Evolutionary conservation across 768 basidiomycete genomes (phyloP).

Genomic region (Pleurotus ostreatus): DNA sequence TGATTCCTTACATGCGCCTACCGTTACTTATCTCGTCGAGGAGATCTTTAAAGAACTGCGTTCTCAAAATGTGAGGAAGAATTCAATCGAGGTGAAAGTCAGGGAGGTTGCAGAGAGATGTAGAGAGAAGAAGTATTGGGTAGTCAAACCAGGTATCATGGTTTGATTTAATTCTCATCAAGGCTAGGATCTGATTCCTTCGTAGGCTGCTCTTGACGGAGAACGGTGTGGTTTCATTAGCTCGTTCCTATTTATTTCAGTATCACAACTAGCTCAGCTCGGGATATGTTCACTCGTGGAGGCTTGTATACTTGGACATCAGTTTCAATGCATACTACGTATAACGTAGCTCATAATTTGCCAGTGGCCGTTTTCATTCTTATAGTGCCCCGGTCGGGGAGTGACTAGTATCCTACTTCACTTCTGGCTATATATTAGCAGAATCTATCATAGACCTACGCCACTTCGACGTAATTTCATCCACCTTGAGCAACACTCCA

Average conservation of each 20-base stretch:
- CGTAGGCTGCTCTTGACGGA: no score
- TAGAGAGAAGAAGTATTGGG: constrained; percentile 71
- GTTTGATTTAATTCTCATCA: not conserved
- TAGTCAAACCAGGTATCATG: constrained; percentile 41
- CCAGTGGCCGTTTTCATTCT: no score
- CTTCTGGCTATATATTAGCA: constrained; percentile 5
- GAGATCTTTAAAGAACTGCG: constrained; percentile 68
- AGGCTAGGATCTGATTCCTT: no score
- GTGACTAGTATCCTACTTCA: no score
- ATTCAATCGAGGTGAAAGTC: constrained; percentile 77
- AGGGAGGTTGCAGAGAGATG: constrained; percentile 74
- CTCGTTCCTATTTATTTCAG: no score
- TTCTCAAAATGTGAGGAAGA: constrained; percentile 75
- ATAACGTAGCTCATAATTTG: no score
- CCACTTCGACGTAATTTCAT: constrained; percentile 68
- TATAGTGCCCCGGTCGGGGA: no score
- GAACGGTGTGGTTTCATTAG: no score
- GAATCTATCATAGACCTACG: constrained; percentile 54
- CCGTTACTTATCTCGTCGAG: constrained; percentile 65
- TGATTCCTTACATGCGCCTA: constrained; percentile 53
- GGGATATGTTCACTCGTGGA: no score
- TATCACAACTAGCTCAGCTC: no score
- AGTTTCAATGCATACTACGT: no score
- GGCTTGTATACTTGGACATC: no score
- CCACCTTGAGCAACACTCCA: constrained; percentile 77